Conservation (phyloP, 805 yeast species). For the Metschnikowia bowlesiae region DNA sequence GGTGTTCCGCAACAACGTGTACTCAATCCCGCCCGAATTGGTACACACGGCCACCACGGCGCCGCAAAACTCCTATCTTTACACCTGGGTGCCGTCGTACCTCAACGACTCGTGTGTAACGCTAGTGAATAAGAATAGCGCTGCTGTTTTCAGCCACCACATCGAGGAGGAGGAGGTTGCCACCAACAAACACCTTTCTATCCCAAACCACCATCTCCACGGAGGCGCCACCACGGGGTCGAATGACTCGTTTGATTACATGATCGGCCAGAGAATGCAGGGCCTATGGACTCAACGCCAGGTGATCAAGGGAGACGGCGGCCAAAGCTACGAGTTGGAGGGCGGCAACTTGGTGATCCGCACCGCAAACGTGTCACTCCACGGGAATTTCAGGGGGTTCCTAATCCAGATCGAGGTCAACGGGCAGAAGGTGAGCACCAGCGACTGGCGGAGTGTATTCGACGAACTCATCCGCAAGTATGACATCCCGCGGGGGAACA, state of each 20-base stretch:
- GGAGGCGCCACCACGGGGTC: constrained; percentile 52
- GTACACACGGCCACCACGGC: constrained; percentile 25
- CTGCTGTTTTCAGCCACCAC: constrained; percentile 32
- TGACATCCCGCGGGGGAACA: constrained; percentile 37
- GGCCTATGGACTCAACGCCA: constrained; percentile 70
- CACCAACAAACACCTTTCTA: constrained; percentile 18
- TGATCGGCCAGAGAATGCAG: constrained; percentile 55
- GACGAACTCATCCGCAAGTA: constrained; percentile 27
- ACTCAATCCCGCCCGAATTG: constrained; percentile 40
- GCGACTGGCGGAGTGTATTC: constrained; percentile 19
- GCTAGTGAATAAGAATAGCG: constrained; percentile 41
- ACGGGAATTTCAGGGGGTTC: constrained; percentile 70
- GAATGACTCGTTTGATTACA: constrained; percentile 53
- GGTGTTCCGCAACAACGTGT: constrained; percentile 61
- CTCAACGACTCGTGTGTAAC: constrained; percentile 44
- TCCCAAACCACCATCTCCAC: constrained; percentile 39
- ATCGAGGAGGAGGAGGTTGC: constrained; percentile 32
- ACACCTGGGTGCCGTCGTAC: constrained; percentile 50
- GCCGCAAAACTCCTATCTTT: constrained; percentile 43
- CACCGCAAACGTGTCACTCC: constrained; percentile 67
- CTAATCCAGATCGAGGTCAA: constrained; percentile 53
- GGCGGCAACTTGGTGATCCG: constrained; percentile 51
- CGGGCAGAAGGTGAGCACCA: constrained; percentile 7
- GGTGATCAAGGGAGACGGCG: constrained; percentile 69
- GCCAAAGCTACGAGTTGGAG: constrained; percentile 56